These are phyloP conservation scores for Globisporangium nodosum DNA, from an alignment of 352 stramenopile genomes.

Conservation along the genomic window DNA sequence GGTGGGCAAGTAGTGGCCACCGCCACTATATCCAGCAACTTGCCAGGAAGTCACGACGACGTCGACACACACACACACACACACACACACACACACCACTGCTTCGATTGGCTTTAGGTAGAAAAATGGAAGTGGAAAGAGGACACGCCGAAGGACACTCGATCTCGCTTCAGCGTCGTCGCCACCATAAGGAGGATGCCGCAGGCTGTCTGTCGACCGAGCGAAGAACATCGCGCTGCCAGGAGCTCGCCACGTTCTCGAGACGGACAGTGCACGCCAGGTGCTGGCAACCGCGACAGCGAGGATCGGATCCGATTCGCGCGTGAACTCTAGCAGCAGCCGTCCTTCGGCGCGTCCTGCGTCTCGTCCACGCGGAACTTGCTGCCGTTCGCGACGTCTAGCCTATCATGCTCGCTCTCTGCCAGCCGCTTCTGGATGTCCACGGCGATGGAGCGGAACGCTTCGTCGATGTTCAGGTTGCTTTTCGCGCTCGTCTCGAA, in stretches of 20 bases:
- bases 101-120: not conserved
- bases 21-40: too few relatives aligned
- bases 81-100: not conserved
- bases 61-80: not conserved
- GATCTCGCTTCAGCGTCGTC: not conserved
- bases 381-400: constrained; percentile 83
- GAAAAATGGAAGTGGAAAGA: not conserved
- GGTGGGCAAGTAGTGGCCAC: too few relatives aligned
- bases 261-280: not conserved
- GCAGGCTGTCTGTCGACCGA: not conserved
- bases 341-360: constrained; percentile 70
- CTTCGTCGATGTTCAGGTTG: constrained; percentile 91
- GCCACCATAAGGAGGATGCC: not conserved
- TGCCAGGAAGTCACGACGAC: too few relatives aligned
- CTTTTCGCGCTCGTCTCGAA: constrained; percentile 94
- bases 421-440: constrained; percentile 86
- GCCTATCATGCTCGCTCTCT: constrained; percentile 84
- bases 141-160: not conserved
- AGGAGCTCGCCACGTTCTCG: not conserved
- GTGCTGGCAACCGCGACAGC: not conserved
- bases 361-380: constrained; percentile 85
- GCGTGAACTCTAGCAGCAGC: constrained; percentile 54
- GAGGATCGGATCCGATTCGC: not conserved
- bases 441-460: constrained; percentile 84
- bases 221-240: not conserved